Conservation (phyloP, 1,284 basidiomycete species). For the Cutaneotrichosporon sp. region DNA sequence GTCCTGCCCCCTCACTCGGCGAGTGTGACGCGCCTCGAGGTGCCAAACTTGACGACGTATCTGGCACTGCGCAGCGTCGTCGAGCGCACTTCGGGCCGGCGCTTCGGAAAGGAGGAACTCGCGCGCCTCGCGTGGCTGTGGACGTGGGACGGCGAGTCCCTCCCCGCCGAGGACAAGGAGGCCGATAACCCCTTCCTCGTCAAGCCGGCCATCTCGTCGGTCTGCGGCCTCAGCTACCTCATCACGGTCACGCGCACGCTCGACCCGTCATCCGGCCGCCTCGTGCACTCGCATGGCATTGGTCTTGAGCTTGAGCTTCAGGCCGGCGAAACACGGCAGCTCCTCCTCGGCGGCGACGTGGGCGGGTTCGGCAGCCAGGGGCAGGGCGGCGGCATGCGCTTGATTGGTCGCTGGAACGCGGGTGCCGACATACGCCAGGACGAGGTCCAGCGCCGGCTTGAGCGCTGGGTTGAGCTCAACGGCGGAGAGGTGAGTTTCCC, state of each 20-base stretch:
- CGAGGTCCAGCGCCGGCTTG: slow-evolving; percentile 39
- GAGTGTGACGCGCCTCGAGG: slow-evolving; percentile 31
- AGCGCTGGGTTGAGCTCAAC: slow-evolving; percentile 50
- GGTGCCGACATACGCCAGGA: slow-evolving; percentile 44
- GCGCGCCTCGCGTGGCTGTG: slow-evolving; percentile 53
- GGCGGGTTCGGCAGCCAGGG: slow-evolving; percentile 43
- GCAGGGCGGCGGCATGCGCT: slow-evolving; percentile 48
- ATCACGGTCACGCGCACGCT: slow-evolving; percentile 51
- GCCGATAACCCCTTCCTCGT: slow-evolving; percentile 33
- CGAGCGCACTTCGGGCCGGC: slow-evolving; percentile 45
- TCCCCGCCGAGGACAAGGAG: slow-evolving; percentile 32
- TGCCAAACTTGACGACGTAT: slow-evolving; percentile 50
- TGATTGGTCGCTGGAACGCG: slow-evolving; percentile 51
- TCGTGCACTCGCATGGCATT: slow-evolving; percentile 50
- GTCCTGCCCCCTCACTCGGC: slow-evolving; percentile 49
- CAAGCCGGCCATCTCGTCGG: not conserved
- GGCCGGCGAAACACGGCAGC: slow-evolving; percentile 47
- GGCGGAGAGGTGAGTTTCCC: slow-evolving; percentile 30
- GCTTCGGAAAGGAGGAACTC: slow-evolving; percentile 49
- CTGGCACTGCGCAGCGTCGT: slow-evolving; percentile 46
- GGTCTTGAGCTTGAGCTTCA: slow-evolving; percentile 50
- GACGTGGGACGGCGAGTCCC: slow-evolving; percentile 47
- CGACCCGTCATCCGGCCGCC: slow-evolving; percentile 39
- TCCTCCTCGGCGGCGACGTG: slow-evolving; percentile 36
- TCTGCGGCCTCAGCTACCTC: slow-evolving; percentile 39